Conservation (phyloP, 208 protist species). For the Trypanosoma scelopori region DNA sequence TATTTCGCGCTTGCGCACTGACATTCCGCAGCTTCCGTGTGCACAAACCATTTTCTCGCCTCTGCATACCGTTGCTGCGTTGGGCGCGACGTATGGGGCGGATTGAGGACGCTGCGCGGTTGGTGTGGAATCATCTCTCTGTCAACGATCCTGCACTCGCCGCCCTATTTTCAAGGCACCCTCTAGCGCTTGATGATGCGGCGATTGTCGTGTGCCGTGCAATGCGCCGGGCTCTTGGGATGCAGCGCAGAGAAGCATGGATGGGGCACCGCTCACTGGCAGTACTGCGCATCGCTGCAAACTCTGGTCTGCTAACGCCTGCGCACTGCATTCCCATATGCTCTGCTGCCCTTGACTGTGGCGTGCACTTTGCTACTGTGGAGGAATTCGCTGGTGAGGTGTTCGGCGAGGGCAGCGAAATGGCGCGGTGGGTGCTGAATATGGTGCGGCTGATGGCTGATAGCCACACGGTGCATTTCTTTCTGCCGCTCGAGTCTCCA, state of each 20-base stretch:
- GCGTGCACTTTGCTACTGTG: constrained; percentile 57
- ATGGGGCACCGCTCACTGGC: constrained; percentile 64
- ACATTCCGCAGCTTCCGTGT: constrained; percentile 42
- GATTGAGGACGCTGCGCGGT: constrained; percentile 38
- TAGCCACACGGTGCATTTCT: constrained; percentile 12
- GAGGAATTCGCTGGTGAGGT: constrained; percentile 36
- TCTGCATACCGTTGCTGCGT: constrained; percentile 34
- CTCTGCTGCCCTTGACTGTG: constrained; percentile 45
- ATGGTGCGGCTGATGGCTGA: constrained; percentile 37
- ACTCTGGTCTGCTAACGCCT: constrained; percentile 24
- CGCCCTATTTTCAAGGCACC: constrained; percentile 24
- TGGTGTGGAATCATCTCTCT: constrained; percentile 74
- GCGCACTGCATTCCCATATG: constrained; percentile 53
- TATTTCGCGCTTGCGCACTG: constrained; percentile 29
- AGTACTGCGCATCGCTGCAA: constrained; percentile 30
- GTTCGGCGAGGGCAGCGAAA: constrained; percentile 24
- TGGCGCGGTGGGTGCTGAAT: constrained; percentile 39
- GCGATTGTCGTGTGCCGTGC: constrained; percentile 35
- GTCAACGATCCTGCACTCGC: constrained; percentile 15
- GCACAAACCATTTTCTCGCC: constrained; percentile 27
- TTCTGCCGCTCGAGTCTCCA: constrained; percentile 10
- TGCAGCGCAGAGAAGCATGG: constrained; percentile 30
- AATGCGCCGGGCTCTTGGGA: constrained; percentile 34
- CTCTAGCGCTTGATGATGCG: constrained; percentile 27
- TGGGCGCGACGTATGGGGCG: constrained; percentile 28